phyloP scores from a whole-genome alignment of 1,284 basidiomycete genomes.

The Agroathelia rolfsii region DNA sequence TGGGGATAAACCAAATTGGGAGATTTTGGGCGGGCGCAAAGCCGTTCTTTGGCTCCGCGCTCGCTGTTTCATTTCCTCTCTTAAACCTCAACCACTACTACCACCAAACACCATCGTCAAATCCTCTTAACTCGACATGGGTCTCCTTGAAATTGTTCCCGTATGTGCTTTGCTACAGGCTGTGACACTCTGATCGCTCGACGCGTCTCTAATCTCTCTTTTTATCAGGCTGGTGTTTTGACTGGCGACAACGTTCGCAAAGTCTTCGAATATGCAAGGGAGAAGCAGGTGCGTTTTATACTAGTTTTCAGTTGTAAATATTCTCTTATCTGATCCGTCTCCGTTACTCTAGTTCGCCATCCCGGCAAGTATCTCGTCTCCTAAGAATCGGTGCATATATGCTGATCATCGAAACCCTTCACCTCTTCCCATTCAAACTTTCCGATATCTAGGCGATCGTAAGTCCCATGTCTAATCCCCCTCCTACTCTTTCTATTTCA shows the following conservation, averaged over 20 bases:
- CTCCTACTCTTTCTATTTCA: constrained; percentile 5
- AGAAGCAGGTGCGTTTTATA: constrained; percentile 55
- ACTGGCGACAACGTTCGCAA: constrained; percentile 83
- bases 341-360: constrained; percentile 79
- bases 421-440: neutral
- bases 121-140: no score
- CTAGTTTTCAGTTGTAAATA: neutral
- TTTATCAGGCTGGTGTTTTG: constrained; percentile 68
- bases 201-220: constrained; percentile 6
- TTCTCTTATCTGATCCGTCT: constrained; percentile 2
- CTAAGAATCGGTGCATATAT: constrained; percentile 1
- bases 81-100: no score
- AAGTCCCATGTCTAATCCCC: constrained; percentile 24
- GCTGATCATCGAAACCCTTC: neutral
- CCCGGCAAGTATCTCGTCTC: constrained; percentile 50
- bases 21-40: no score
- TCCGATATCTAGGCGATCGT: constrained; percentile 52
- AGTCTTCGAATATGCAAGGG: constrained; percentile 81
- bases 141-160: constrained; percentile 63
- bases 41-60: no score
- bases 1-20: no score
- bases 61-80: no score
- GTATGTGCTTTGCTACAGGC: constrained; percentile 36
- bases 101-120: constrained; percentile 5
- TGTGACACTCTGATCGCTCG: constrained; percentile 1